Evolutionary conservation across 2,329 filamentous ascomycete genomes (phyloP), one percentile per base, ranked within the genome.

Genomic region (Bipolaris cookei): DNA sequence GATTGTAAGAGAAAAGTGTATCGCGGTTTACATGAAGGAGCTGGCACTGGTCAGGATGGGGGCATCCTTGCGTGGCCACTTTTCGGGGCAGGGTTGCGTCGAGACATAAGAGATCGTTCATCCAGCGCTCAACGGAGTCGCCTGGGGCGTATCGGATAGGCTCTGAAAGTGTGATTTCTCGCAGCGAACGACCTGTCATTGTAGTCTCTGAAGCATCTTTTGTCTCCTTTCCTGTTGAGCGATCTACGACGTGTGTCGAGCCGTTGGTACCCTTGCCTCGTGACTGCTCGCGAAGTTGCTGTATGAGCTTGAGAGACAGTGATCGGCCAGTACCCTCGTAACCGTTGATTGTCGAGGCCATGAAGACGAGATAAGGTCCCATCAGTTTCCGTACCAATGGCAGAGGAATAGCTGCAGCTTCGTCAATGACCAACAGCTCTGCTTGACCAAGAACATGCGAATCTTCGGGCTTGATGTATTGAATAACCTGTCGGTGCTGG

Each of bases 271-370:
- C 85, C 16, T 83, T 84, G 37, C 87, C 86, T 67, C 90, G 84
- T 32, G 94, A 96, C 74, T 99, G 93, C 70, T 99, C 94, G 56
- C 95, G 89, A 21, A 99, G 86, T 78, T 99, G 94, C 76, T 98
- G 96, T 63, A 99, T 97, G 64, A 99, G 84, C 80, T 99, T 99
- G 51, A 99, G 81, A 0, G 95, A 98, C 5, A 99, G 83, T 1
- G 95, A 98, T 56, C 95, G 88, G 38, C 95, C 95, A 6, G 95
- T 99, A 54, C 95, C 95, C 80, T 99, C 95, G 75, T 99, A 99
- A 56, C 95, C 95, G 73, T 98, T 98, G 80, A 99, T 97, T 1
- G 95, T 99, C 0, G 95, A 99, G 0, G 96, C 92, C 95, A 99
- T 98, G 78, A 99, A 99, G 7, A 98, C 92, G 35, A 99, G 82